Base-by-base conservation (phyloP, 345 rosid species). In the Brassica incana region DNA sequence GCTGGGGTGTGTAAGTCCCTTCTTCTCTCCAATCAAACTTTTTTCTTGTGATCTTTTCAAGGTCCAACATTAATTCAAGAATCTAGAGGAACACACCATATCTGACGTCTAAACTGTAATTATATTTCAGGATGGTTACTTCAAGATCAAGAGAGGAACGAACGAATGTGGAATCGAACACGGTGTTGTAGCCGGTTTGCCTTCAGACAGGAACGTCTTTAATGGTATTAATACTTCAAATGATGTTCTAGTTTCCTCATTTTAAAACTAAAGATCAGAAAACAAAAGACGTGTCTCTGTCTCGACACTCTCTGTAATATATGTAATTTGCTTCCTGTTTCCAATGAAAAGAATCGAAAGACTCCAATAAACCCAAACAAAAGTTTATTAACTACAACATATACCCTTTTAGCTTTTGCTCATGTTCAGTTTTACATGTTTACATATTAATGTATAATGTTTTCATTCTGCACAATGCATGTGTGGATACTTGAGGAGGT, bases 91-190 rank as follows among this genome's bases (percentile, higher is more conserved):
- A 38, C 45, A 54, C 15, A 69, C 54, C 54, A 48, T 33, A 9
- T 8, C 64, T 73, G 1, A 78, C 32, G n/a, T 63, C 2, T 40
- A 15, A 20, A 18, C 7, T 38, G 27, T 18, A 2, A 66, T 3
- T 40, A 58, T 83, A 48, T 48, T 81, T 45, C 95, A 95, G 99
- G 94, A 95, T 69, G 97, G 97, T 54, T 92, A 86, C 84, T 92
- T 92, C 88, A 89, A 77, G 89, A 92, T 92, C 60, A 84, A 74
- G 77, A 92, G 97, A 84, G 97, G 97, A 78, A 83, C 90, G 23
- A 88, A 91, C 63, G 99, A 95, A 83, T 95, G 97, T 66, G 97
- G 95, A 2, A 89, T 92, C 11, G 99, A 95, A 83, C 88, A 75
- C 0, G 94, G 85, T 6, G 94, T 71, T 27, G 90, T 92, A 67